These are phyloP conservation scores for Orobanche coerulescens DNA, from an alignment of 257 asterid species.

Conservation along the genomic window DNA sequence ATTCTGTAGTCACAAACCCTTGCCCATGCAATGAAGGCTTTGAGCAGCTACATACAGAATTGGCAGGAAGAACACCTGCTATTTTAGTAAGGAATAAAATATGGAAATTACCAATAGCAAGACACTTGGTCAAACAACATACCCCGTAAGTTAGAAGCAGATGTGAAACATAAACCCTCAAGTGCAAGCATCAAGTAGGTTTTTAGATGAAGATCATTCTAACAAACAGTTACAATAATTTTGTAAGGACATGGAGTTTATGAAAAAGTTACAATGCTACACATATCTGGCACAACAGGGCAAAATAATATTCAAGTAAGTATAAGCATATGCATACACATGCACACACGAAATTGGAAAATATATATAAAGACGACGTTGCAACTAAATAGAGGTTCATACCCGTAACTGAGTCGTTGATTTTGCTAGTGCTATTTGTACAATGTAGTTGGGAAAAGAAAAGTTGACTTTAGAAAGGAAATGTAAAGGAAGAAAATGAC, in stretches of 20 bases:
- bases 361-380: not conserved
- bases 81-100: not conserved
- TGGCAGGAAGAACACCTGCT: conserved; percentile 35
- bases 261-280: not conserved
- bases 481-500: not conserved
- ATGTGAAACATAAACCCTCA: not conserved
- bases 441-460: not conserved
- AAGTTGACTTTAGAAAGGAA: not conserved
- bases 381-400: not conserved
- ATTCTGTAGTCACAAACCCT: conserved; percentile 39
- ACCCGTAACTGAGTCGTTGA: too few relatives aligned
- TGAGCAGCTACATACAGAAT: conserved; percentile 65
- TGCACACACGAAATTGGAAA: not conserved
- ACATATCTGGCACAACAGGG: too few relatives aligned
- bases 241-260: too few relatives aligned
- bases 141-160: not conserved
- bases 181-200: not conserved
- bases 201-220: not conserved
- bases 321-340: not conserved
- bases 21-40: conserved; percentile 47
- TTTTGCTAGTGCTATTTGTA: not conserved
- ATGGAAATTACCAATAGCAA: not conserved
- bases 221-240: not conserved
- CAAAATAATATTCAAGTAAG: not conserved
- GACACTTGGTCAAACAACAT: not conserved